Evolutionary conservation across 345 rosid genomes (phyloP), one percentile per base, ranked within the genome.

Genomic region (Gossypium longicalyx): DNA sequence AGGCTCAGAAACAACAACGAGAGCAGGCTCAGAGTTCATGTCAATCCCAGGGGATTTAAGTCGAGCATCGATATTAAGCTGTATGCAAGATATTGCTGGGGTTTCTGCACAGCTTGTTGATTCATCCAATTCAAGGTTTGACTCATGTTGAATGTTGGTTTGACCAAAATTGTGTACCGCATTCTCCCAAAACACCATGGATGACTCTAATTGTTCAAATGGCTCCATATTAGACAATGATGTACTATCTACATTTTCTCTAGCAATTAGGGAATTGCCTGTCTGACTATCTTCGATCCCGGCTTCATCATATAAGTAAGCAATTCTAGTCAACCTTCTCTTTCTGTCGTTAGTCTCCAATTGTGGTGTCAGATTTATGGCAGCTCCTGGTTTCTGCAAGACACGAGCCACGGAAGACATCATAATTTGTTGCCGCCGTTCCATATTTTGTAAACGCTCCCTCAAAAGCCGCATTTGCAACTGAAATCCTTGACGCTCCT

Each of bases 11-110:
- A 72, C 76, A 76, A 47, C 74, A 67, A 79, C 53, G 1, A 16
- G 43, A 53, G 77, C 74, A 16, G 93, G 98, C 82, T 86, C 94
- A 12, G 87, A 83, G 71, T 94, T 92, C 98, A 94, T 94, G 85
- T 93, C 97, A 47, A 93, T 90, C 62, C 84, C 78, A 29, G 94
- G 89, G 15, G 96, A 85, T 74, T 82, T 87, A 0, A 90, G 84
- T 70, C 79, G 74, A 13, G 66, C 71, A 51, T 88, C 93, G 3
- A 82, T 66, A 73, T 81, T 84, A 34, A 87, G 81, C 59, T 87
- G 93, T 22, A 83, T 51, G 72, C 89, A 80, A 27, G 96, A 83
- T 82, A 81, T 74, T 53, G 80, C 83, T 51, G 91, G 88, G 79
- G 93, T 90, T 70, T 91, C 90, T 22, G 84, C 87, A 79, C 91